phyloP scores from a whole-genome alignment of 768 basidiomycete species.

The Pleurotus citrinopileatus region DNA sequence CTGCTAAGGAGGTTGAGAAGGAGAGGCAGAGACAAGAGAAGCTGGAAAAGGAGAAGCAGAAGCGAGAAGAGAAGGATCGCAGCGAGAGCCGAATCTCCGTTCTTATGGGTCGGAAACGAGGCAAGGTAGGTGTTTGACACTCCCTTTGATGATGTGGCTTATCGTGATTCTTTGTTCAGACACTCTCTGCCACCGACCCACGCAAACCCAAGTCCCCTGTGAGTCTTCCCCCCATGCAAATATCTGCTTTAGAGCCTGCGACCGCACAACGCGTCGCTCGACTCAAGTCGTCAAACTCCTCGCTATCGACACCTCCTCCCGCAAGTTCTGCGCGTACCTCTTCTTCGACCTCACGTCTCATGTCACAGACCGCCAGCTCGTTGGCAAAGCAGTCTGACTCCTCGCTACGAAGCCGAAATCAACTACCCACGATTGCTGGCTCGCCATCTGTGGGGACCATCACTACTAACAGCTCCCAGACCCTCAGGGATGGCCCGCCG shows the following conservation, averaged over 20 bases:
- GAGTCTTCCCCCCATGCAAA: conserved; percentile 87
- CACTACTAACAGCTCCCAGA: conserved; percentile 43
- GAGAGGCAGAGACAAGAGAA: conserved; percentile 43
- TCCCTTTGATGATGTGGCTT: conserved; percentile 8
- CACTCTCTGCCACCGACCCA: conserved; percentile 78
- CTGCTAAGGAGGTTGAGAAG: conserved; percentile 64
- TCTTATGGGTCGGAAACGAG: conserved; percentile 84
- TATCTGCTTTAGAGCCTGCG: conserved; percentile 74
- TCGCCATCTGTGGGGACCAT: conserved; percentile 83
- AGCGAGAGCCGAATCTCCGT: conserved; percentile 89
- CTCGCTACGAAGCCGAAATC: conserved; percentile 71
- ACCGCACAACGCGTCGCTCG: conserved; percentile 86
- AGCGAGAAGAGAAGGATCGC: conserved; percentile 83
- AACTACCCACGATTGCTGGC: conserved; percentile 89
- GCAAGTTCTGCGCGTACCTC: conserved; percentile 35
- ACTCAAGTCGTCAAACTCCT: conserved; percentile 57
- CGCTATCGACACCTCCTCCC: conserved; percentile 40
- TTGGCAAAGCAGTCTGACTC: conserved; percentile 86
- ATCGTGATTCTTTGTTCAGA: conserved; percentile 43
- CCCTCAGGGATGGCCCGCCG: conserved; percentile 47
- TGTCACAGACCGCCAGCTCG: conserved; percentile 82
- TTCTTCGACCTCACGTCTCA: conserved; percentile 59
- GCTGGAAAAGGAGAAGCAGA: conserved; percentile 48
- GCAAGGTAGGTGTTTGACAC: conserved; percentile 59
- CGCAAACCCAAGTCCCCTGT: conserved; percentile 70